Base-by-base conservation (phyloP, 257 asterid species). In the Solanum arcanum region DNA sequence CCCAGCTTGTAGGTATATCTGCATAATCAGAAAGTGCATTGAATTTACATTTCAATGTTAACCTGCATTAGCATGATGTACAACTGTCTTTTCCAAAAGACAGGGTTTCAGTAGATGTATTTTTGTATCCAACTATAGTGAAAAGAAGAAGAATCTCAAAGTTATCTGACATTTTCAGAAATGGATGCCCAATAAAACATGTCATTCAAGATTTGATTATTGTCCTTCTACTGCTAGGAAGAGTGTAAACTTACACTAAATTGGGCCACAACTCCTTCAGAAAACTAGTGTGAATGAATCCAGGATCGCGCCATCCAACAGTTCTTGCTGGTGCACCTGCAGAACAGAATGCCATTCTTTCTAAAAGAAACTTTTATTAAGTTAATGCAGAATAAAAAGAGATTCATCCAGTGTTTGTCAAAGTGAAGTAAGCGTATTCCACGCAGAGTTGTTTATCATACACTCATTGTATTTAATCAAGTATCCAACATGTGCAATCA, bases 1-100 rank as follows among this genome's bases (percentile, higher is more conserved):
- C 99, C 99, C 91, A 96, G 83, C 92, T 90, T 97, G 94, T 96
- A 97, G 35, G 98, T 93, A 89, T 97, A 97, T 86, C 99, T 95
- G 94, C 89, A 92, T 14, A 86, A 86, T 49, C 74, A 89, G 85
- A 80, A 47, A 47, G 64, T 80, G 4, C 68, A 80, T 49, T 80
- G 68, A 80, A 47, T 15, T 16, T 47, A 47, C 68, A 46, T 33
- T 47, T 80, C 27, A 46, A 80, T 18, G 12, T 80, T 12, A 47
- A 29, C 68, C 85, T 80, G 68, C 3, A 47, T 47, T 47, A 80
- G 68, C 42, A 47, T 47, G 85, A 1, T 0, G 2, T 12, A 0
- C 59, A 12, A 39, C 59, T 10, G 15, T 41, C 56, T 75, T 23
- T 41, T 41, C 83, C 59, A 3, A 41, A 1, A 41, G 44, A 8